Evolutionary conservation across 2,329 filamentous ascomycete species (phyloP), one percentile per base, ranked within the genome.

Genomic region (Zymoseptoria passerinii): DNA sequence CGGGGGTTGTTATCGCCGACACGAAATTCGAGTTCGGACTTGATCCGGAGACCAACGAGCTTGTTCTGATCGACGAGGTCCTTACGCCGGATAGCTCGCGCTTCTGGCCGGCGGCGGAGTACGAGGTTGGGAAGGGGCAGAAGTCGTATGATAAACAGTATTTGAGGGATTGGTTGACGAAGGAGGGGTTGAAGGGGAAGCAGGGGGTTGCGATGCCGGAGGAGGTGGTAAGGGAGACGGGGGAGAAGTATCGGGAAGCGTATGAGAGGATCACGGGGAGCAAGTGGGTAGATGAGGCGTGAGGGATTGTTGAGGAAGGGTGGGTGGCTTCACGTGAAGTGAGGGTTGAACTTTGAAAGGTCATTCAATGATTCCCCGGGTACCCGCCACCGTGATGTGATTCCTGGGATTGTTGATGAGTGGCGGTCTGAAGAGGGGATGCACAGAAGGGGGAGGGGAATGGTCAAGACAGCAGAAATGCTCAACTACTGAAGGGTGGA

Each of bases 41-140:
- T 18, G 70, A 74, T 65, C 79, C 82, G 62, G 80, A 75, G 58
- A 84, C 82, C 1, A 80, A 83, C 61, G 82, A 88, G 67, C 80
- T 94, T 7, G 83, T 91, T 40, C 78, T 92, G 54, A 84, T 91
- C 4, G 90, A 95, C 70, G 90, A 95, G 76, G 89, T 95, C 20
- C 77, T 95, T 60, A 95, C 90, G 7, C 90, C 91, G 2, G 78
- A 80, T 63, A 77, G 73, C 65, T 92, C 88, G 54, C 83, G 92
- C 16, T 96, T 96, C 80, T 97, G 92, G 92, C 85, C 86, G 0
- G 83, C 81, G 63, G 84, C 84, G 50, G 80, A 80, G 51, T 95
- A 92, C 71, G 81, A 85, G 70, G 74, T 88, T 18, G 91, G 92
- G 1, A 80, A 80, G 61, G 81, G 87, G 58, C 90, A 95, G 77